Evolutionary conservation across 257 asterid species (phyloP), one percentile per base, ranked within the genome.

Genomic region (Nicotiana tabacum): DNA sequence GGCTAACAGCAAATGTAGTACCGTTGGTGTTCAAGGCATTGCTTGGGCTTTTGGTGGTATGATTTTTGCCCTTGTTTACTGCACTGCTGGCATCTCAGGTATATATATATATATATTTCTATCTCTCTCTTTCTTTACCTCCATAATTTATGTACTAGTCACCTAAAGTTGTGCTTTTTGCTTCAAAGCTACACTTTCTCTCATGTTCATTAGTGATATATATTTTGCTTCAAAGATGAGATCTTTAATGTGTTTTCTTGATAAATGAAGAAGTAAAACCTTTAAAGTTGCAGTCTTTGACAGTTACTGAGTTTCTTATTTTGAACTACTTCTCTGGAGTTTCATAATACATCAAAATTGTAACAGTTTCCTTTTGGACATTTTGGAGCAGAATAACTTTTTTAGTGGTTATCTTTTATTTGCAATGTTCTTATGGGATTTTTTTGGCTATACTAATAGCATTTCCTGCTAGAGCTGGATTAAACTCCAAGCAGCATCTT

Each of bases 41-140:
- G 97, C 96, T 57, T 93, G 97, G 97, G 90, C 97, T 29, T 93
- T 93, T 70, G 97, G 97, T n/a, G 97, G 97, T 56, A 93, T 93
- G 97, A 93, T 93, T 76, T 93, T 93, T 60, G 95, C 97, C 78
- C 97, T 93, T 10, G 97, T 93, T 46, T 93, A 93, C 89, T 93
- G 93, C 92, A 93, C 95, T 33, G 95, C 97, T 82, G 97, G 97
- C 9, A 88, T 93, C 78, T 91, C 97, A 83, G 94, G 96, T 90
- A 85, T 24, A 1, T 15, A 8, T 77, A 1, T 6, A 35, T 35
- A 4, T 35, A 6, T 5, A 5, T 6, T 2, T 39, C 10, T 39
- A 0, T 37, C 43, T 37, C 8, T 39, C 3, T 43, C 10, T 43
- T 0, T 43, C 51, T 39, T 39, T 7, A 10, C 11, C 11, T 39